Base-by-base conservation (phyloP, 352 stramenopile species). In the Globisporangium yorkense region DNA sequence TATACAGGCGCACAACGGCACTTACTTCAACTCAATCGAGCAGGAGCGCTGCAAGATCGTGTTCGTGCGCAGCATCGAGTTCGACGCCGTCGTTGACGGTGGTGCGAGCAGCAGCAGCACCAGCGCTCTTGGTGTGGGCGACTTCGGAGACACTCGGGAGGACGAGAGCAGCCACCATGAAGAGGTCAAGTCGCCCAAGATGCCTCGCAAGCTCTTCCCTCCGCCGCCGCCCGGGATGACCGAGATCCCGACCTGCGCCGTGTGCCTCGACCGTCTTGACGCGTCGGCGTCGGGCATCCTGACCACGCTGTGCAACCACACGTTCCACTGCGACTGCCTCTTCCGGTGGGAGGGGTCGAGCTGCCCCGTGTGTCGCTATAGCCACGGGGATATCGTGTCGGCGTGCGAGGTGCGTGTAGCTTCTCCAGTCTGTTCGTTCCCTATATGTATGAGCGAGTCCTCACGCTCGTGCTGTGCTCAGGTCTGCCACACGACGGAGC, bases 251-350 rank as follows among this genome's bases (percentile, higher is more conserved):
- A 94, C 81, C 15, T 98, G 92, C 64, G 88, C 90, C 1, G 92
- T 98, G 53, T 98, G 92, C 76, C 71, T 98, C 31, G 92, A 98
- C 56, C 72, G 83, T 9, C 61, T 97, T 51, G 88, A 96, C 44
- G 77, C 80, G 35, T 90, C 85, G 15, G 84, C 79, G 5, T 96
- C 84, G 0, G 84, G 87, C 3, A 97, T 98, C 62, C 74, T 99
- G 24, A 98, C 96, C 33, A 99, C 96, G 27, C 80, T 98, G 49
- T 99, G 96, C 73, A 99, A 99, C 69, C 96, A 99, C 75, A 97
- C 89, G 20, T 99, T 99, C 68, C 96, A 99, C 75, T 96, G 96
- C 54, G 88, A 98, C 61, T 99, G 96, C 68, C 70, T 99, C 2
- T 88, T 94, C 59, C 88, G 89, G 53, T 98, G 94, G 87, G 83